These are phyloP conservation scores for Amylocarpus encephaloides DNA, from an alignment of 2,329 filamentous ascomycete species.

Conservation along the genomic window DNA sequence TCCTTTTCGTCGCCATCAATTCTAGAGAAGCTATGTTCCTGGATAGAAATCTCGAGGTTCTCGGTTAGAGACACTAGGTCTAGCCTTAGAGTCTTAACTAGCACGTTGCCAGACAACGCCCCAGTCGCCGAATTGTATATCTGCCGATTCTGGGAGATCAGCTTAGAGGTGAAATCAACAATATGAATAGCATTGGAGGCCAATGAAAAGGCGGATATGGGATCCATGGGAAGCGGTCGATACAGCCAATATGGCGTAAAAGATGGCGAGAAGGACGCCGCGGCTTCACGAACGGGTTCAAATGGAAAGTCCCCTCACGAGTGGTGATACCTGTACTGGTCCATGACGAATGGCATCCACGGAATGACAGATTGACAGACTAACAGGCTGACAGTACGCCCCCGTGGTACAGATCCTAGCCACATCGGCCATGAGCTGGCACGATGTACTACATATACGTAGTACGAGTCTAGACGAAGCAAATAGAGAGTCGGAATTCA, in stretches of 20 bases:
- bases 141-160: conserved; percentile 6
- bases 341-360: too few species aligned
- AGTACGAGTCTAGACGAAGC: too few species aligned
- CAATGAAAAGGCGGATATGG: conserved; percentile 13
- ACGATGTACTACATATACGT: too few species aligned
- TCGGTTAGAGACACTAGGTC: conserved; percentile 1
- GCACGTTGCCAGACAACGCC: conserved; percentile 4
- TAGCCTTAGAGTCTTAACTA: not conserved
- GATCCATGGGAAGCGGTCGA: conserved; percentile 2
- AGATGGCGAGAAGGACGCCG: too few species aligned
- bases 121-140: conserved; percentile 12
- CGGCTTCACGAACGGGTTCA: too few species aligned
- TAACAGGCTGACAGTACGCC: too few species aligned
- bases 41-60: not conserved
- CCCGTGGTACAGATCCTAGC: too few species aligned
- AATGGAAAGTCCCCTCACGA: too few species aligned
- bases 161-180: conserved; percentile 15
- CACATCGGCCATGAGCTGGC: too few species aligned
- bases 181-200: conserved; percentile 12
- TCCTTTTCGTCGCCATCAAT: not conserved
- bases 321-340: too few species aligned
- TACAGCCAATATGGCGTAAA: not conserved
- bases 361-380: too few species aligned
- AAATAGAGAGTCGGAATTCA: too few species aligned
- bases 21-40: not conserved